Percentiles rank a stretch among this genome's conserved stretches.
phyloP scores from a whole-genome alignment of 495 filamentous ascomycete genomes.

The Penicillium tannophilum region DNA sequence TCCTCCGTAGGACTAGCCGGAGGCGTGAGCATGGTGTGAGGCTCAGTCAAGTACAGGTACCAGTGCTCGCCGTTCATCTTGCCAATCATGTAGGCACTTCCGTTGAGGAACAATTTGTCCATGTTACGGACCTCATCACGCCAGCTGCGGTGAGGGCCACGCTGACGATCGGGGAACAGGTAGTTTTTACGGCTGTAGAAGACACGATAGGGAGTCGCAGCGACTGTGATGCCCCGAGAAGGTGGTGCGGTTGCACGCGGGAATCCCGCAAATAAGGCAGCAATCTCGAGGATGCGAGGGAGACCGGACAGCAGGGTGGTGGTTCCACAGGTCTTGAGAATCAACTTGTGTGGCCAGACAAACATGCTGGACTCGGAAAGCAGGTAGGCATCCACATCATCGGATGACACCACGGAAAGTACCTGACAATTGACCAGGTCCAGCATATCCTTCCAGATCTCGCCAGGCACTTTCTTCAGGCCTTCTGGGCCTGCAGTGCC shows the following conservation, averaged over 20 bases:
- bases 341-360: constrained; percentile 97
- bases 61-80: constrained; percentile 99
- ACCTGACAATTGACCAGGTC: constrained; percentile 99
- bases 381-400: constrained; percentile 94
- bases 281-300: constrained; percentile 87
- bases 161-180: constrained; percentile 92
- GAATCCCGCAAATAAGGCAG: constrained; percentile 84
- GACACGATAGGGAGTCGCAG: constrained; percentile 88
- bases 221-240: constrained; percentile 60
- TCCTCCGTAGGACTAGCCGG: constrained; percentile 72
- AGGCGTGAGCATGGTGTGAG: constrained; percentile 77
- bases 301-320: constrained; percentile 91
- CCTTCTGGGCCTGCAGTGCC: constrained; percentile 69
- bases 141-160: constrained; percentile 95
- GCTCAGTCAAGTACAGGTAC: constrained; percentile 96
- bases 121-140: constrained; percentile 89
- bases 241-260: constrained; percentile 59
- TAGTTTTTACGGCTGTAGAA: constrained; percentile 99
- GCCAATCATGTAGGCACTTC: constrained; percentile 99
- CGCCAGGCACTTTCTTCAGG: constrained; percentile 79
- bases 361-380: constrained; percentile 99
- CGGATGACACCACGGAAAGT: constrained; percentile 90
- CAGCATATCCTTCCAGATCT: constrained; percentile 95
- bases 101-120: constrained; percentile 85
- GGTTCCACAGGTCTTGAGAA: constrained; percentile 98